Evolutionary conservation across 441 rosid species (phyloP).

Genomic region (Flueggea neowawraea): DNA sequence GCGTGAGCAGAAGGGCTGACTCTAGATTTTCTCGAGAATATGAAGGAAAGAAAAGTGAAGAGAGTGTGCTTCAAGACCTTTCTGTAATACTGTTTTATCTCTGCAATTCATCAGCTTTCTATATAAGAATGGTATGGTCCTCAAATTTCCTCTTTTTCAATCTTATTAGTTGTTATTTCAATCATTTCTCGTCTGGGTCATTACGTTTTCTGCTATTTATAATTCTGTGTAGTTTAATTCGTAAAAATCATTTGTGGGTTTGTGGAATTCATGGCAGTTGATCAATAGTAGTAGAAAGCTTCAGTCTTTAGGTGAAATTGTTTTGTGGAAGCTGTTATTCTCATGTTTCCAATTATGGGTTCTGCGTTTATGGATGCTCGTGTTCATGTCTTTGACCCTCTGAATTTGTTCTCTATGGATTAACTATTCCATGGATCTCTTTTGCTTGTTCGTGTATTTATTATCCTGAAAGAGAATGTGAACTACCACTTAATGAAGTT

Average conservation of each 20-base stretch:
- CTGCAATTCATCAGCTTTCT: background rate
- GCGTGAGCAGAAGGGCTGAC: constrained; percentile 18
- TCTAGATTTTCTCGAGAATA: background rate
- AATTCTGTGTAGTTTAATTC: background rate
- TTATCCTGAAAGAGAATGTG: background rate
- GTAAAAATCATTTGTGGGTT: no score
- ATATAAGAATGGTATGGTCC: no score
- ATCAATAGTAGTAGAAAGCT: background rate
- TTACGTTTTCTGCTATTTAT: background rate
- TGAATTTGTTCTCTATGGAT: background rate
- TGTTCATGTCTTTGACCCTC: no score
- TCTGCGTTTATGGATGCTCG: no score
- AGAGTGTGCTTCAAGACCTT: background rate
- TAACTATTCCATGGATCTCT: background rate
- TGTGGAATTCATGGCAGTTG: no score
- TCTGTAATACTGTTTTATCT: background rate
- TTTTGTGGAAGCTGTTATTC: background rate
- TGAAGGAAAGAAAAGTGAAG: background rate
- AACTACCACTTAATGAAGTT: background rate
- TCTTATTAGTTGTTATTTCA: background rate
- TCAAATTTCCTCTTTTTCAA: background rate
- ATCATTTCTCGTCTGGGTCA: background rate
- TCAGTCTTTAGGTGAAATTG: background rate
- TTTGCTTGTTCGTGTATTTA: background rate
- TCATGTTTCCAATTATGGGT: no score